Evolutionary conservation across 169 alveolate species (phyloP).

Genomic region (Plasmodium billcollinsi): DNA sequence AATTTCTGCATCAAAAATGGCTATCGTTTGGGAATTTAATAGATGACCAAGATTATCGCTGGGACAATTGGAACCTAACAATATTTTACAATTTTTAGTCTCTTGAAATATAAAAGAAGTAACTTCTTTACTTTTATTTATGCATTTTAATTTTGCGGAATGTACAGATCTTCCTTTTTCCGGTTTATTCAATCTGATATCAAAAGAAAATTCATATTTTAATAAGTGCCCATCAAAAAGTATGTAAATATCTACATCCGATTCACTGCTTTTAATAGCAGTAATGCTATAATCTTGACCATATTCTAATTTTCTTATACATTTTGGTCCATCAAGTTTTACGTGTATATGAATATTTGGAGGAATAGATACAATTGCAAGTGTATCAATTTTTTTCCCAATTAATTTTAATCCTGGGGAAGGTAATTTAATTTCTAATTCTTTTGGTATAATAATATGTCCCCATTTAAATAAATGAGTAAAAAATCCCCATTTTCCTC

Average conservation of each 20-base stretch:
- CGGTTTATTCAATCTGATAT: conserved; percentile 77
- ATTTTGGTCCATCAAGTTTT: conserved; percentile 82
- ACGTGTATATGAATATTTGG: conserved; percentile 80
- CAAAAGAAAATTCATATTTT: conserved; percentile 81
- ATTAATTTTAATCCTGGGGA: conserved; percentile 79
- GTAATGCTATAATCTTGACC: conserved; percentile 81
- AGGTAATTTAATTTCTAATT: conserved; percentile 81
- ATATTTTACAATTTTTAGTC: conserved; percentile 31
- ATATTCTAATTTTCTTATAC: conserved; percentile 74
- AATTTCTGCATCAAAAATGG: conserved; percentile 73
- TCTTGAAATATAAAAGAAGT: conserved; percentile 57
- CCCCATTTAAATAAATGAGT: conserved; percentile 85
- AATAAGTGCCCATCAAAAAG: conserved; percentile 81
- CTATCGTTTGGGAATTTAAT: conserved; percentile 51
- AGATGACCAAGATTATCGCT: conserved; percentile 69
- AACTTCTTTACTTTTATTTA: conserved; percentile 51
- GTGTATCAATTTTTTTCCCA: conserved; percentile 78
- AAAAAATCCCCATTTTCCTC: conserved; percentile 85
- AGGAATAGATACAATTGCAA: conserved; percentile 80
- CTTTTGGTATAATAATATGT: conserved; percentile 78
- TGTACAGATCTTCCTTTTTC: conserved; percentile 76
- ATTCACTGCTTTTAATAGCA: conserved; percentile 82
- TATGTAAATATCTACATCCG: conserved; percentile 81
- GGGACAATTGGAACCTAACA: conserved; percentile 67
- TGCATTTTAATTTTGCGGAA: conserved; percentile 72